phyloP scores from a whole-genome alignment of 805 yeast species.

The Metahyphopichia silvanorum region DNA sequence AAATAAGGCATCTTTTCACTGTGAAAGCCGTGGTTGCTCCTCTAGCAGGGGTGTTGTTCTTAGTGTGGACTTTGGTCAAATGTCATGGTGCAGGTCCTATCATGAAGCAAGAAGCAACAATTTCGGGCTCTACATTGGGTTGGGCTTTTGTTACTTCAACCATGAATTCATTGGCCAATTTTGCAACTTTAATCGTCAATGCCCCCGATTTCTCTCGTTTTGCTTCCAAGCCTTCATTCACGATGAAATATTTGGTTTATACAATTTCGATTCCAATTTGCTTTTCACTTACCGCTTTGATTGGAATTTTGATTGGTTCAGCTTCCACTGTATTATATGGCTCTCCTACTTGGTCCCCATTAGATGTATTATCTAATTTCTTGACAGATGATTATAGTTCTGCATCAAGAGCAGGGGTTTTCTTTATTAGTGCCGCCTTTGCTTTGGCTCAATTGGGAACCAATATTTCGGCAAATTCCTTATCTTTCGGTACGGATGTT shows the following conservation, averaged over 20 bases:
- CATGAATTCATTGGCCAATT: conserved; percentile 81
- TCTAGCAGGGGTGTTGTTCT: conserved; percentile 76
- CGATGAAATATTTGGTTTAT: conserved; percentile 39
- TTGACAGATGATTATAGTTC: conserved; percentile 40
- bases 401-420: conserved; percentile 44
- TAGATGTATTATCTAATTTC: conserved; percentile 70
- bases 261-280: conserved; percentile 70
- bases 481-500: conserved; percentile 41
- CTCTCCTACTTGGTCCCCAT: conserved; percentile 77
- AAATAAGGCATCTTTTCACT: conserved; percentile 79
- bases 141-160: conserved; percentile 82
- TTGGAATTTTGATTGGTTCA: conserved; percentile 82
- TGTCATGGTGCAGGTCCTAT: conserved; percentile 79
- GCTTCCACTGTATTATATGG: conserved; percentile 69
- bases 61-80: conserved; percentile 80
- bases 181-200: conserved; percentile 83
- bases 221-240: conserved; percentile 47
- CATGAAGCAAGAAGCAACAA: conserved; percentile 46
- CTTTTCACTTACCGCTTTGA: conserved; percentile 76
- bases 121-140: conserved; percentile 59
- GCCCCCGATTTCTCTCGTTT: conserved; percentile 90
- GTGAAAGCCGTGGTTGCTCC: conserved; percentile 78
- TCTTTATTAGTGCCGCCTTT: conserved; percentile 34
- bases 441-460: conserved; percentile 43
- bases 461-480: conserved; percentile 39